A percentile compares a stretch with the other conserved stretches of the same genome.
phyloP scores from a whole-genome alignment of 345 rosid species.

The Camelina hispida region DNA sequence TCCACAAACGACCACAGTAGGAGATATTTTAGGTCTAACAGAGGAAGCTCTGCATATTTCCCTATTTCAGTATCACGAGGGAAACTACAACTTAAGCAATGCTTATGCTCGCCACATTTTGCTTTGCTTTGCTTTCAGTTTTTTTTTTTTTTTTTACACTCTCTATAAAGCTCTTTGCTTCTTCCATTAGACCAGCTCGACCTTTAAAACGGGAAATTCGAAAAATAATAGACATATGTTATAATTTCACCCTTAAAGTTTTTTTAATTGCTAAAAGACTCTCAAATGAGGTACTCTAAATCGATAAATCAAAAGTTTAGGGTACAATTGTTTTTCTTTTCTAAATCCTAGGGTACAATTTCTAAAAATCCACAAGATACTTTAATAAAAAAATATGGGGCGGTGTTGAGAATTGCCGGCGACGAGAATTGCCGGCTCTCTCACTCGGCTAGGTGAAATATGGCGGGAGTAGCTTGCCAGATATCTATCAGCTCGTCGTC shows the following conservation, averaged over 20 bases:
- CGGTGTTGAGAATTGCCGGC: conserved; percentile 22
- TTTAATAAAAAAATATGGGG: not conserved
- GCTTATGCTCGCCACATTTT: too few relatives aligned
- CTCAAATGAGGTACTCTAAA: not conserved
- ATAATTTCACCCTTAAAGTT: conserved; percentile 2
- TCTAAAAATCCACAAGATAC: not conserved
- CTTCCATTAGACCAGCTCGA: too few relatives aligned
- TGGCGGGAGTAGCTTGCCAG: conserved; percentile 43
- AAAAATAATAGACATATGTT: too few relatives aligned
- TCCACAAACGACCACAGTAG: too few relatives aligned
- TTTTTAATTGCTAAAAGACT: not conserved
- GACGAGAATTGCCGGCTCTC: not conserved
- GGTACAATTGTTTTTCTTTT: not conserved
- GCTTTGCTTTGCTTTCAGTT: too few relatives aligned
- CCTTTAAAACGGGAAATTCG: too few relatives aligned
- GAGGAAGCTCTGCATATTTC: too few relatives aligned
- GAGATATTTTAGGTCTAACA: too few relatives aligned
- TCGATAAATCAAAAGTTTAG: not conserved
- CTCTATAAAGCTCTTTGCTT: too few relatives aligned
- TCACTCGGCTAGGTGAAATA: conserved; percentile 13
- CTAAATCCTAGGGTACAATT: not conserved
- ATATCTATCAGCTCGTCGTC: conserved; percentile 13
- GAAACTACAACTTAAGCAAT: too few relatives aligned
- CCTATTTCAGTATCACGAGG: too few relatives aligned
- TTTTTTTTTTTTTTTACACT: too few relatives aligned